Conservation (phyloP, 345 rosid genomes). For the Salix arbutifolia region DNA sequence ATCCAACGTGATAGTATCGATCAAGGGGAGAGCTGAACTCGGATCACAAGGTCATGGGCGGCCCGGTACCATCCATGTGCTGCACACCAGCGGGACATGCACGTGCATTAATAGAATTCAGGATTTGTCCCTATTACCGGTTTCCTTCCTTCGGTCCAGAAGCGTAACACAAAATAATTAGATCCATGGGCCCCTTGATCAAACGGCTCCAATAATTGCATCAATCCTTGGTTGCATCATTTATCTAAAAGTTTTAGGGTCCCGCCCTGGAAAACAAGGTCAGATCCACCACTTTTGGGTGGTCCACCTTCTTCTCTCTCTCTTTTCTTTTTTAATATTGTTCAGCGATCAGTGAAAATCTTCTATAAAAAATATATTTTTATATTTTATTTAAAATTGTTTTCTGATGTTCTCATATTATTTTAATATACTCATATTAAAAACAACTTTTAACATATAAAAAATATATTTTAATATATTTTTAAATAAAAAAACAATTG, state of each 20-base stretch:
- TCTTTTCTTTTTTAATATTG: too few species aligned
- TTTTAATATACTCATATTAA: too few species aligned
- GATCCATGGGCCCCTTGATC: conserved; percentile 15
- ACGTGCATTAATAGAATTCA: conserved; percentile 6
- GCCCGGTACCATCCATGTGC: conserved; percentile 3
- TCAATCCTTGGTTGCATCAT: conserved; percentile 7
- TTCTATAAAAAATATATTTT: too few species aligned
- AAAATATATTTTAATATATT: too few species aligned
- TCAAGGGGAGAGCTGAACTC: neutral
- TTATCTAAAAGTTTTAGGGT: conserved; percentile 9
- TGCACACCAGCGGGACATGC: conserved; percentile 4
- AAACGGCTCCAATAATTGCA: conserved; percentile 30
- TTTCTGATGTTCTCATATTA: too few species aligned
- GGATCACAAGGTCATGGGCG: neutral
- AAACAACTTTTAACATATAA: too few species aligned
- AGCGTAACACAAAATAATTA: neutral
- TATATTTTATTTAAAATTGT: too few species aligned
- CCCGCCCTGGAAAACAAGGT: conserved; percentile 6
- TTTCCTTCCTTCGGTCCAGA: too few species aligned
- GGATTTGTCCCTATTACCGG: neutral
- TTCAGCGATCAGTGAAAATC: too few species aligned
- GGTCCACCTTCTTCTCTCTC: neutral
- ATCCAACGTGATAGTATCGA: neutral
- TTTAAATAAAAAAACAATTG: too few species aligned
- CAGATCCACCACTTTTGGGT: neutral